Base-by-base conservation (phyloP, 1,284 basidiomycete species). In the Inonotus obliquus region DNA sequence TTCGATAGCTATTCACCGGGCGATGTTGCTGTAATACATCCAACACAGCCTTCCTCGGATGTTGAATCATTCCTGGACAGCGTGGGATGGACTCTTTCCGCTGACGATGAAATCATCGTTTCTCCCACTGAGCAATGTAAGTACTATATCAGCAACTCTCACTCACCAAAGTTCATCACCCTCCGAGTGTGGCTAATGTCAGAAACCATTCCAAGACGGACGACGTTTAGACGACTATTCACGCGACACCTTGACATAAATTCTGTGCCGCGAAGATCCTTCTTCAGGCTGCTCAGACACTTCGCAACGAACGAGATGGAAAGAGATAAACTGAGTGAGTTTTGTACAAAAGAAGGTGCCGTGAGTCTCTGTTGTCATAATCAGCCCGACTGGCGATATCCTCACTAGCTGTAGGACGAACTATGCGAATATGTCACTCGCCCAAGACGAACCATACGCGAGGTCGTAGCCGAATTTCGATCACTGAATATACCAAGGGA, bases 381-480 rank as follows among this genome's bases (percentile, higher is more conserved):
- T n/a, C 51, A 61, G 55, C 52, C 69, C 58, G 59, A 47, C 17
- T 4, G 32, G 32, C 21, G 1, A 19, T 9, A 27, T 29, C 10
- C 41, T 32, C 23, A 45, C 69, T 48, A 69, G 66, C n/a, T 49
- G 41, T 66, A 95, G 92, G 94, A 98, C 62, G 97, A 99, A 62
- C 77, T 98, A 47, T 92, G 92, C 70, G 92, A 94, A 25, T 99
- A 98, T 71, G 89, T 89, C 47, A 85, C 86, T 57, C 80, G 86
- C 45, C 91, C 93, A 0, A 81, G 85, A 48, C 80, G 96, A 38
- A 96, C 92, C 0, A 90, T 95, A 61, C 78, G 83, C 35, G 97
- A 98, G 72, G 87, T 97, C 0, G 74, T 98, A 21, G 76, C 83
- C 7, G 97, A 99, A 68, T 99, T 99, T 72, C 81, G 88, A 59